Evolutionary conservation across 208 protist species (phyloP).

Genomic region (Zelonia costaricensis): DNA sequence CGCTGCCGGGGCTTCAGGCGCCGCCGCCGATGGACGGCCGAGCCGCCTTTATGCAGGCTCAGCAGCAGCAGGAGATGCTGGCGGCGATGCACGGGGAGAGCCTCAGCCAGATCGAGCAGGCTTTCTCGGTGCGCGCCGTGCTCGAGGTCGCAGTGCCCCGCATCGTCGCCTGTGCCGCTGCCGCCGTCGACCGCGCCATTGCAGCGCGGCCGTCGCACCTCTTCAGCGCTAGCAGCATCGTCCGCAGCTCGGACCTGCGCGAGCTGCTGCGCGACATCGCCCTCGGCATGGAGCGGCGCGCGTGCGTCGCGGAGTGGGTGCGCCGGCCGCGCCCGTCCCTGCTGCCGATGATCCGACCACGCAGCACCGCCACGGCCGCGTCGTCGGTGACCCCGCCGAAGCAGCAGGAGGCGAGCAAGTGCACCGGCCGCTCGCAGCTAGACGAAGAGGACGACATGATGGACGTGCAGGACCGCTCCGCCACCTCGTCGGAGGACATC

Average conservation of each 20-base stretch:
- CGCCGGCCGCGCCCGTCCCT: neutral
- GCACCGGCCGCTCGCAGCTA: neutral
- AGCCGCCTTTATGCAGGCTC: constrained; percentile 26
- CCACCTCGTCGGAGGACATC: constrained; percentile 36
- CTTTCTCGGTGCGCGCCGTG: constrained; percentile 55
- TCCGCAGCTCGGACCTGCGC: constrained; percentile 34
- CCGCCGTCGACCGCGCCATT: constrained; percentile 37
- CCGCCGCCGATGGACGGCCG: constrained; percentile 24
- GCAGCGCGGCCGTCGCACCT: constrained; percentile 25
- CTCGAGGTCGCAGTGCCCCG: constrained; percentile 43
- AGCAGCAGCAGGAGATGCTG: constrained; percentile 26
- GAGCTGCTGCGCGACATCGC: constrained; percentile 40
- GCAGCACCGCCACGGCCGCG: neutral
- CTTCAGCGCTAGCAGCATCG: constrained; percentile 50
- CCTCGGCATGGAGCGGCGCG: constrained; percentile 40
- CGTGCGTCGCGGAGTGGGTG: constrained; percentile 47
- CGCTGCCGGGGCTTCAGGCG: neutral
- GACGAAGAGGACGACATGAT: constrained; percentile 27
- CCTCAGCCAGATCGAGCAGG: constrained; percentile 24
- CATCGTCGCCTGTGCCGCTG: constrained; percentile 37
- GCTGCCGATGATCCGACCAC: neutral
- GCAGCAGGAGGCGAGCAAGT: constrained; percentile 3
- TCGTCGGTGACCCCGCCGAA: neutral
- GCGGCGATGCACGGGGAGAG: constrained; percentile 28
- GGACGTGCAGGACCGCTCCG: constrained; percentile 3